A percentile compares a stretch with the other conserved stretches of the same genome.
phyloP scores from a whole-genome alignment of 2,329 filamentous ascomycete species.

The Alternaria brassicicola region DNA sequence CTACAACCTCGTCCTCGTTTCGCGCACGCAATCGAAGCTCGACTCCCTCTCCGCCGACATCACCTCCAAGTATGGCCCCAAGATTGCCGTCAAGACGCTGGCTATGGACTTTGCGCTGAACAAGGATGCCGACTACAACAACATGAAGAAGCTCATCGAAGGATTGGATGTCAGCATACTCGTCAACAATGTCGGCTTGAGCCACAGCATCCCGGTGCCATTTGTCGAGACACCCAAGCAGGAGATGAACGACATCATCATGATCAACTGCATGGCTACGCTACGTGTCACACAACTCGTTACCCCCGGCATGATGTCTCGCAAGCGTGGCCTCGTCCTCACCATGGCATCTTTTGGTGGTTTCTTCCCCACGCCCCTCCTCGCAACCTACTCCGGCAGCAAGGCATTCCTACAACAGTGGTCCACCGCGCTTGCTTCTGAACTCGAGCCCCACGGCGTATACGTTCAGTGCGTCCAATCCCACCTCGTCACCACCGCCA shows the following conservation, averaged over 20 bases:
- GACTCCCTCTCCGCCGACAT: conserved; percentile 78
- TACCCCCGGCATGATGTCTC: conserved; percentile 80
- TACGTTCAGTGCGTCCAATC: conserved; percentile 90
- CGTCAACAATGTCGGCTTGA: conserved; percentile 96
- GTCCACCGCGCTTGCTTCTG: conserved; percentile 83
- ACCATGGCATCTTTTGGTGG: conserved; percentile 98
- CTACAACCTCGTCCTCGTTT: conserved; percentile 94
- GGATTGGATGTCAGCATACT: conserved; percentile 83
- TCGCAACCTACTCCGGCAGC: conserved; percentile 96
- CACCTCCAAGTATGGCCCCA: conserved; percentile 67
- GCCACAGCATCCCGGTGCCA: conserved; percentile 88
- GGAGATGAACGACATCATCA: conserved; percentile 89
- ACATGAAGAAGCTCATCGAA: conserved; percentile 69
- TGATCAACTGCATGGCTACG: conserved; percentile 92
- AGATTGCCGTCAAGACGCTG: conserved; percentile 74
- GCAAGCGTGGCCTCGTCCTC: conserved; percentile 85
- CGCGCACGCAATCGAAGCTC: conserved; percentile 93
- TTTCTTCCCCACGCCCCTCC: conserved; percentile 85
- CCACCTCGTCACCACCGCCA: conserved; percentile 92
- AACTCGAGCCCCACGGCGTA: conserved; percentile 80
- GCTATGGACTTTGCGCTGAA: conserved; percentile 92
- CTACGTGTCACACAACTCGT: conserved; percentile 86
- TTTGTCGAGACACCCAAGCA: conserved; percentile 79
- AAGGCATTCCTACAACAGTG: conserved; percentile 98
- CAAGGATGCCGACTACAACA: conserved; percentile 78